Base-by-base conservation (phyloP, 202 grass and related monocot genomes). In the Brachypodium distachyon region DNA sequence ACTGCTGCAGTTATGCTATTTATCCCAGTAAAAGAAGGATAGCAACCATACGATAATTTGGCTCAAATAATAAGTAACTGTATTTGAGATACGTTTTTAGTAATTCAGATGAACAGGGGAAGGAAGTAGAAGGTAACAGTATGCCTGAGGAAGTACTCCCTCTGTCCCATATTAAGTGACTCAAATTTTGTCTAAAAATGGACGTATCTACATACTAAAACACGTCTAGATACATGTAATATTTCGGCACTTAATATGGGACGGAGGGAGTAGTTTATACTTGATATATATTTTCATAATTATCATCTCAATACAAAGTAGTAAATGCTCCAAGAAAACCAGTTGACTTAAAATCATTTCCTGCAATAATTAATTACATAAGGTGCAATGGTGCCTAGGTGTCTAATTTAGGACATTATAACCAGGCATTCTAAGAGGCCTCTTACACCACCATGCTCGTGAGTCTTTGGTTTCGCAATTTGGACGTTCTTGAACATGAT, bases 81-180 rank as follows among this genome's bases (percentile, higher is more conserved):
- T 31, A 48, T 23, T 73, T 31, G 12, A 77, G 43, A 70, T 50
- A 8, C 51, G 46, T 56, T 31, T 32, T 32, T 38, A 34, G 28
- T 26, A 46, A 54, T 59, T 28, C n/a, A 41, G 31, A 1, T 76
- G 42, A 17, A 11, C 22, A 65, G 23, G 44, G 42, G 29, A 63
- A 77, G n/a, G 28, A 78, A 65, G 27, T 46, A 73, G 73, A 82
- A 57, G 64, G 46, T n/a, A n/a, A 29, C 14, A 26, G 14, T 57
- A 32, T 3, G 21, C 28, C 12, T 11, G 7, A 43, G 65, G 25
- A 52, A 70, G 43, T 59, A 61, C 18, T 8, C 48, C 44, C 10
- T 61, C n/a, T n/a, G n/a, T n/a, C n/a, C n/a, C n/a, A n/a, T n/a
- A n/a, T n/a, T n/a, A n/a, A n/a, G n/a, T n/a, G n/a, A n/a, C n/a